Evolutionary conservation across 768 basidiomycete genomes (phyloP), one percentile per base, ranked within the genome.

Genomic region (Amanita muscaria): DNA sequence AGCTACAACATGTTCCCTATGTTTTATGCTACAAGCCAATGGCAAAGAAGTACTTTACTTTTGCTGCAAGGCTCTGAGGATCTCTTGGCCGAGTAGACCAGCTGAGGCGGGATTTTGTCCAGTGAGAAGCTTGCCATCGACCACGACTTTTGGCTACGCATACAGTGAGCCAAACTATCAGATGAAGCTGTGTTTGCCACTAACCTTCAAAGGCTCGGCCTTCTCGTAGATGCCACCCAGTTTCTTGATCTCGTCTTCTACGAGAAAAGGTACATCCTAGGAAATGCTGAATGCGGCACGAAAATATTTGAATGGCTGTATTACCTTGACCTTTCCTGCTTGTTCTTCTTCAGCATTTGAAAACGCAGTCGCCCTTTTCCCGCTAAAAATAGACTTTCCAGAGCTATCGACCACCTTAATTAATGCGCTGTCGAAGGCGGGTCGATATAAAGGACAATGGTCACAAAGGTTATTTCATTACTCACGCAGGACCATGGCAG

Each of bases 61-160:
- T 32, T 32, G 38, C 25, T 41, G 31, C 29, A 33, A 40, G 7
- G 70, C 70, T 52, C 77, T 66, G 51, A 77, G 66, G 51, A 85
- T 64, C 18, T 68, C 76, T 53, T 82, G 62, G 5, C 67, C 84
- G 32, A 86, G 48, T 0, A 66, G 65, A 34, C 59, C 64, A 27
- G 84, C 80, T 6, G 77, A 80, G 14, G 73, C 77, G 3, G 83
- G 84, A 61, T 88, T 88, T 59, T 85, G 84, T 6, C 85, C 86
- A 16, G 83, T 82, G 52, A 77, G 67, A 24, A 84, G 64, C 12
- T 72, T 68, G 10, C 77, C 79, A 52, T 77, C 75, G 6, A 73
- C 69, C 11, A 77, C 70, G 18, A 82, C 75, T 50, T 78, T 70
- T 31, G 58, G 45, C 70, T 74, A 39, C 62, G 33, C 11, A 18